Base-by-base conservation (phyloP, 495 filamentous ascomycete genomes). In the Neurospora tetraspora region DNA sequence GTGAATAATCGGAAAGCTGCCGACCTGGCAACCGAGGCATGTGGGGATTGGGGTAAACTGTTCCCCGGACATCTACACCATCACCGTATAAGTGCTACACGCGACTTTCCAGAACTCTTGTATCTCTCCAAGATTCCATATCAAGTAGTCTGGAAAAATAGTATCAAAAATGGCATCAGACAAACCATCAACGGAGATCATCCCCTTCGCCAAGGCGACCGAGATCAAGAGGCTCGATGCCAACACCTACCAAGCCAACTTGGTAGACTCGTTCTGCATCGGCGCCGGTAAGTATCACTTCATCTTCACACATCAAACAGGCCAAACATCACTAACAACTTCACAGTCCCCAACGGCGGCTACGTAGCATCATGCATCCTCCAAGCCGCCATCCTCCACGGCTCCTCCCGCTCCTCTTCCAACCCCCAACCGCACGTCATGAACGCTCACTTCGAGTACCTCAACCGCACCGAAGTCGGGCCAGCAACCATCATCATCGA, bases 341-440 rank as follows among this genome's bases (percentile, higher is more conserved):
- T 0, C 12, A 77, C 6, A 93, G 93, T 97, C 6, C 93, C 93
- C 23, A 92, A 97, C 76, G 93, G 93, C 72, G 94, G 93, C 68
- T 95, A 91, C 76, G 89, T 91, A 12, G 90, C 90, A 23, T 83
- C 90, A 12, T 78, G 77, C 69, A 74, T 96, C 73, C 86, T 93
- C 75, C 80, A 82, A 18, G 86, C 91, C 27, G 88, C 89, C 9
- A 78, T 80, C 3, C 83, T 81, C 16, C 91, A 95, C 80, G 89
- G 93, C 71, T 76, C 85, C 40, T 80, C 81, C 0, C 87, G 88
- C 68, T 85, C 88, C 75, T 76, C 85, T 31, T 80, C 80, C 0
- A 87, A 88, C 69, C 85, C 88, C 74, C 90, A 91, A 81, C 84
- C 88, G 37, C 83, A 91, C 82, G 79, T 89, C 74, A 79, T 92